A percentile compares a stretch with the other conserved stretches of the same genome.
Conservation (phyloP, 495 filamentous ascomycete species). For the Lophiotrema nucula region DNA sequence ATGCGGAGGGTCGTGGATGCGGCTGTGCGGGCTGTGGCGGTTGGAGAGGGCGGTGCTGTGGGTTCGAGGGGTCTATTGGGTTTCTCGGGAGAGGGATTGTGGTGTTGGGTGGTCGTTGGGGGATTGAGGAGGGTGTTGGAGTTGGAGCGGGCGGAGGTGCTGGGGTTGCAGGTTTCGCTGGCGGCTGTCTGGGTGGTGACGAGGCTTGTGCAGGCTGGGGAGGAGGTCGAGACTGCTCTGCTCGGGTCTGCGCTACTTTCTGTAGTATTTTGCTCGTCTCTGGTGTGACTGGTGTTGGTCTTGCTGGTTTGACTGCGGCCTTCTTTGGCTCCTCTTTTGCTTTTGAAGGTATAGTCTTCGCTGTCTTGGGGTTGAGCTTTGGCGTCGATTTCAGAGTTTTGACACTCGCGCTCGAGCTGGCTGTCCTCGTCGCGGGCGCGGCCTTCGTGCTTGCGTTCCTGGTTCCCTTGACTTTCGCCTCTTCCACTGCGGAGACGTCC, state of each 20-base stretch:
- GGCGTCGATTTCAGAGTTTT: too few relatives aligned
- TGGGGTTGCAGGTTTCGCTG: not conserved
- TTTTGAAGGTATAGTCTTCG: not conserved
- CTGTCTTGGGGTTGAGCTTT: constrained; percentile 2
- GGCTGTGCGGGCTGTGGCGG: not conserved
- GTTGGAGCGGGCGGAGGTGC: not conserved
- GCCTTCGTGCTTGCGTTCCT: constrained; percentile 12
- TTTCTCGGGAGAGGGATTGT: not conserved
- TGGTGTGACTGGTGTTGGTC: not conserved
- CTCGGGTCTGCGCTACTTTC: constrained; percentile 22
- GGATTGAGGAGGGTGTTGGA: not conserved
- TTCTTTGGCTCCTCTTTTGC: not conserved
- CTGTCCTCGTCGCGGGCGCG: not conserved
- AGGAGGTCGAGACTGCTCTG: too few relatives aligned
- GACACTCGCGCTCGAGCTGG: too few relatives aligned
- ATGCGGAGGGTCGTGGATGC: not conserved
- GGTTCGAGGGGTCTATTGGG: not conserved
- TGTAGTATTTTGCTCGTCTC: constrained; percentile 26
- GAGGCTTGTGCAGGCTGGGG: too few relatives aligned
- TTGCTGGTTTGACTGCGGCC: not conserved
- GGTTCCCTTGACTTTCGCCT: constrained; percentile 1
- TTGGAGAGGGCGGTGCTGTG: not conserved
- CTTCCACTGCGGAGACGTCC: not conserved
- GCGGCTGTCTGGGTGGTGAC: too few relatives aligned
- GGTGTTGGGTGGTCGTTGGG: not conserved